Evolutionary conservation across 2,329 filamentous ascomycete genomes (phyloP).

Genomic region (Acrodontium crateriforme): DNA sequence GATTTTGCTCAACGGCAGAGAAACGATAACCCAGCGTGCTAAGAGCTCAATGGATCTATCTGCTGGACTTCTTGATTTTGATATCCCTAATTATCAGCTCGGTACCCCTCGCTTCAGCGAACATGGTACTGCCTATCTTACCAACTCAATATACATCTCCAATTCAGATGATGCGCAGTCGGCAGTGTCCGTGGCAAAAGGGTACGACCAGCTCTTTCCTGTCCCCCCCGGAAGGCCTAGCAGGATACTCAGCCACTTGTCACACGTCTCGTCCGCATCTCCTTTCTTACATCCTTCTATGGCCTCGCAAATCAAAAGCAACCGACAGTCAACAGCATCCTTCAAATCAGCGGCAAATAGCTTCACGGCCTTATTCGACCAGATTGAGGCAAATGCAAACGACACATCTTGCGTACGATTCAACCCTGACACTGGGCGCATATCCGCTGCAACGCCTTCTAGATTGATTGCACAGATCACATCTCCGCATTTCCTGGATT

Average conservation of each 20-base stretch:
- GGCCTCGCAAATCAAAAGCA: not conserved
- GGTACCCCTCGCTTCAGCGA: constrained; percentile 70
- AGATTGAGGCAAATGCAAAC: constrained; percentile 68
- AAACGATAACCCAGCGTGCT: constrained; percentile 8
- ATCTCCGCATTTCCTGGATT: constrained; percentile 88
- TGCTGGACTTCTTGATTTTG: constrained; percentile 15
- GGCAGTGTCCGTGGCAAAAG: constrained; percentile 40
- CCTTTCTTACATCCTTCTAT: constrained; percentile 10
- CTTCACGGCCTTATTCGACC: constrained; percentile 60
- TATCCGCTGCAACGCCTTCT: constrained; percentile 79
- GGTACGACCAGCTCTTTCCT: constrained; percentile 29
- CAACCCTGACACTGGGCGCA: constrained; percentile 53
- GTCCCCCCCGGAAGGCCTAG: constrained; percentile 22
- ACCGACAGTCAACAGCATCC: constrained; percentile 1
- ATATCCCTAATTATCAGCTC: constrained; percentile 70
- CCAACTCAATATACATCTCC: constrained; percentile 60
- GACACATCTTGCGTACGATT: constrained; percentile 73
- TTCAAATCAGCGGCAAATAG: constrained; percentile 1
- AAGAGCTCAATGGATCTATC: constrained; percentile 17
- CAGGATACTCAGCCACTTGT: too few species aligned
- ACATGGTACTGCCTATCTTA: constrained; percentile 61
- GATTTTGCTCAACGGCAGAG: constrained; percentile 12
- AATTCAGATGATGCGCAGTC: constrained; percentile 58
- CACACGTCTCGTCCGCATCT: constrained; percentile 2
- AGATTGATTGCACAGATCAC: constrained; percentile 93